A percentile compares a stretch with the other conserved stretches of the same genome.
Evolutionary conservation across 106 monocot genomes (phyloP).

Genomic region (Allium fistulosum): DNA sequence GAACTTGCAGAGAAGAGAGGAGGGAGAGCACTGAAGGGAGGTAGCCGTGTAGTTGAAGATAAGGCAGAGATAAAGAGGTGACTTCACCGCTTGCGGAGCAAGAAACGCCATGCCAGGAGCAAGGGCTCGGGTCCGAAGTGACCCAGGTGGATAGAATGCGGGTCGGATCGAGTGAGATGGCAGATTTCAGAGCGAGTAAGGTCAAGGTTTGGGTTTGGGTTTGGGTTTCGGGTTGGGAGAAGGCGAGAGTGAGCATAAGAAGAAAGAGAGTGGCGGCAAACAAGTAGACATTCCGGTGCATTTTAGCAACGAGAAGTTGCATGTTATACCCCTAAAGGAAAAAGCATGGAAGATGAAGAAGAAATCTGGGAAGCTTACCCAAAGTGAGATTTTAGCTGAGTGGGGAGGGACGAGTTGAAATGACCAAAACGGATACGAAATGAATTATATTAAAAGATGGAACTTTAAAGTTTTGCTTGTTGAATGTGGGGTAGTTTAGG

Average conservation of each 20-base stretch:
- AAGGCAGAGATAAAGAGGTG: slow-evolving; percentile 31
- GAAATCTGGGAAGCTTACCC: too few relatives aligned
- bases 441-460: too few relatives aligned
- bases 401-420: too few relatives aligned
- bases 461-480: too few relatives aligned
- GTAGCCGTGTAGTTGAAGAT: slow-evolving; percentile 51
- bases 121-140: slow-evolving; percentile 44
- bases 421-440: too few relatives aligned
- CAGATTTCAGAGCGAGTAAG: slow-evolving; percentile 71
- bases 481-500: too few relatives aligned
- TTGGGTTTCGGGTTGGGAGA: slow-evolving; percentile 13
- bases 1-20: slow-evolving; percentile 47
- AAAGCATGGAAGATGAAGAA: too few relatives aligned
- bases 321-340: neutral
- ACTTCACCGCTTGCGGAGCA: slow-evolving; percentile 38
- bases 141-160: slow-evolving; percentile 41
- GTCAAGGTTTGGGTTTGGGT: slow-evolving; percentile 50
- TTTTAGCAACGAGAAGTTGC: slow-evolving; percentile 3
- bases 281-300: neutral
- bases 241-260: slow-evolving; percentile 7
- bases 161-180: slow-evolving; percentile 59
- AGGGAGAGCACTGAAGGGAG: slow-evolving; percentile 51
- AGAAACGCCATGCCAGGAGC: slow-evolving; percentile 51
- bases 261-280: neutral
- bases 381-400: too few relatives aligned